A percentile compares a stretch with the other conserved stretches of the same genome.
phyloP scores from a whole-genome alignment of 2,329 filamentous ascomycete genomes.

The Fusarium oligoseptatum region DNA sequence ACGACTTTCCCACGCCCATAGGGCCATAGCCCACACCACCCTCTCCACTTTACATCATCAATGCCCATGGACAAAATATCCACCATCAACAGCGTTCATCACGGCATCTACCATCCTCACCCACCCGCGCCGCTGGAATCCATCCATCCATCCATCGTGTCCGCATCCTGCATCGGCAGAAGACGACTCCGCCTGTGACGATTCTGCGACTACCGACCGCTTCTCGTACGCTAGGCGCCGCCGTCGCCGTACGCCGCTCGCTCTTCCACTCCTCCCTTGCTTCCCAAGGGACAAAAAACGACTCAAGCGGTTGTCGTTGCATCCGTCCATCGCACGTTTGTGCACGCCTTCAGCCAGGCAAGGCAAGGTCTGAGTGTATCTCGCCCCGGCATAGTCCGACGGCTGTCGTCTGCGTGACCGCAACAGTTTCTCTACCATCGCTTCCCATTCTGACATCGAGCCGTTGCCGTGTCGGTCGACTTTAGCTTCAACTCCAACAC shows the following conservation, averaged over 20 bases:
- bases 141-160: background rate
- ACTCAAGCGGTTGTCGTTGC: conserved; percentile 3
- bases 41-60: conserved; percentile 39
- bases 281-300: background rate
- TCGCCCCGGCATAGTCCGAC: conserved; percentile 7
- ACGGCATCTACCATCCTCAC: conserved; percentile 6
- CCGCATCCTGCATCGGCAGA: conserved; percentile 6
- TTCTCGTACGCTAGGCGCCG: conserved; percentile 8
- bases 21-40: conserved; percentile 41
- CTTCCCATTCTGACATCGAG: conserved; percentile 9
- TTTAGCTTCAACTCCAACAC: conserved; percentile 4
- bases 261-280: background rate
- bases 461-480: background rate
- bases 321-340: conserved; percentile 6
- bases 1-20: conserved; percentile 33
- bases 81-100: conserved; percentile 27
- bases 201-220: background rate
- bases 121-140: conserved; percentile 1
- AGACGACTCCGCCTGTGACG: conserved; percentile 1
- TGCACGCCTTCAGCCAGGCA: conserved; percentile 12
- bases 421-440: background rate
- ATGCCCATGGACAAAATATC: conserved; percentile 16
- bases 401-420: conserved; percentile 7
- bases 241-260: background rate
- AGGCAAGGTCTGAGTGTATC: conserved; percentile 1